Conservation (phyloP, 352 stramenopile genomes). For the Phytophthora litchii region DNA sequence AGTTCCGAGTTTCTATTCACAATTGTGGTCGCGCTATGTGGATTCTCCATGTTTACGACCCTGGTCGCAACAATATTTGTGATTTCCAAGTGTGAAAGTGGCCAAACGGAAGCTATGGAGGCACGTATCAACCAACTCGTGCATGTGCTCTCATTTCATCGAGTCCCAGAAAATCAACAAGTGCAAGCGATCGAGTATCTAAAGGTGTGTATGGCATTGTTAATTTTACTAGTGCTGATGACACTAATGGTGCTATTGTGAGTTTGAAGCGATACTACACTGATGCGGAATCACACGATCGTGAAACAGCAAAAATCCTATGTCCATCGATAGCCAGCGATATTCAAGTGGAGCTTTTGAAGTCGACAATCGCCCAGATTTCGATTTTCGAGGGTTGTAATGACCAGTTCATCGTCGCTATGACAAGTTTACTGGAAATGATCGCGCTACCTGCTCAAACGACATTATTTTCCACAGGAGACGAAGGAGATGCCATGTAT, state of each 20-base stretch:
- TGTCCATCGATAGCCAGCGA: conserved; percentile 78
- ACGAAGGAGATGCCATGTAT: conserved; percentile 74
- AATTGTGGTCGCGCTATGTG: conserved; percentile 61
- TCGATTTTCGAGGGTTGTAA: conserved; percentile 66
- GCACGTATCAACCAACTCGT: conserved; percentile 75
- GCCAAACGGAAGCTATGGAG: conserved; percentile 57
- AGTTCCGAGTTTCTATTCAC: conserved; percentile 67
- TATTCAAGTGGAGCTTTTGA: conserved; percentile 74
- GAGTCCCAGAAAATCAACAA: conserved; percentile 57
- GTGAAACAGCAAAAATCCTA: conserved; percentile 68
- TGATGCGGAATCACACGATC: conserved; percentile 68
- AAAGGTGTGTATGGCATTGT: conserved; percentile 28
- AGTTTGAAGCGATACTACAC: conserved; percentile 60
- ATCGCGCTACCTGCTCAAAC: conserved; percentile 63
- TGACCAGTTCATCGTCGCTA: conserved; percentile 59
- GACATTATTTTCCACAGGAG: conserved; percentile 59
- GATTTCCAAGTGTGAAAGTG: conserved; percentile 78
- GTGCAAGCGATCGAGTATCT: conserved; percentile 70
- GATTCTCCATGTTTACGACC: conserved; percentile 73
- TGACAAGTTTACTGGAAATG: conserved; percentile 70
- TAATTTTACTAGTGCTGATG: not conserved
- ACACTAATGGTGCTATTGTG: not conserved
- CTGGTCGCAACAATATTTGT: conserved; percentile 79
- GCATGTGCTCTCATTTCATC: conserved; percentile 70
- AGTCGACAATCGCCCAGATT: conserved; percentile 53